Base-by-base conservation (phyloP, 2,329 filamentous ascomycete species). In the Lachnellula suecica region DNA sequence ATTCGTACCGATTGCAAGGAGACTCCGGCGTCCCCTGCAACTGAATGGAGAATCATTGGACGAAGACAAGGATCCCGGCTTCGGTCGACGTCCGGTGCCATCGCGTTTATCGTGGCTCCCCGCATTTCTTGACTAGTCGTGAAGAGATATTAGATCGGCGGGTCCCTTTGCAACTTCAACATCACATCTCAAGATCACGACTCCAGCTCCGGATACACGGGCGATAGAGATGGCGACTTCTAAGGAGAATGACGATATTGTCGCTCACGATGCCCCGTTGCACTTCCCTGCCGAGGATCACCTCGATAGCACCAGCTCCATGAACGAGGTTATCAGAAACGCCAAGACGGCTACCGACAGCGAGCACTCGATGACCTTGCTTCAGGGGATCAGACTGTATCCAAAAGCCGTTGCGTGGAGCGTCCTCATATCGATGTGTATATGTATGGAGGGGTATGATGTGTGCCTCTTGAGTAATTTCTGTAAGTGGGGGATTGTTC, bases 381-480 rank as follows among this genome's bases (percentile, higher is more conserved):
- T 81, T 68, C 83, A 96, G 73, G 91, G 89, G 57, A 78, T 96
- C 69, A 83, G 78, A 66, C 78, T 94, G 23, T 96, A 96, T 67
- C 91, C 90, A 53, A 93, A 95, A 74, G 91, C 91, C 20, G 85
- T 95, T 51, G 79, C 75, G 20, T 96, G 90, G 89, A 90, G 85
- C 62, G 65, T 96, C 46, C 75, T 95, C 53, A 92, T 96, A 70
- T 93, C 88, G n/a, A 93, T 89, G 0, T 92, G 88, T 68, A 94
- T 96, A 65, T 84, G 83, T 63, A 96, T 96, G 91, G 91, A 96
- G 70, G 91, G 89, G 29, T 95, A 92, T 73, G 90, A 96, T 66
- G 78, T 94, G 53, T 61, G 58, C 48, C 53, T 66, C 43, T 49
- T 66, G 42, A 62, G 58, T 41, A 66, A 59, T 44, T 64, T 65